Base-by-base conservation (phyloP, 768 basidiomycete genomes). In the Omphalotus guepiniiformis region DNA sequence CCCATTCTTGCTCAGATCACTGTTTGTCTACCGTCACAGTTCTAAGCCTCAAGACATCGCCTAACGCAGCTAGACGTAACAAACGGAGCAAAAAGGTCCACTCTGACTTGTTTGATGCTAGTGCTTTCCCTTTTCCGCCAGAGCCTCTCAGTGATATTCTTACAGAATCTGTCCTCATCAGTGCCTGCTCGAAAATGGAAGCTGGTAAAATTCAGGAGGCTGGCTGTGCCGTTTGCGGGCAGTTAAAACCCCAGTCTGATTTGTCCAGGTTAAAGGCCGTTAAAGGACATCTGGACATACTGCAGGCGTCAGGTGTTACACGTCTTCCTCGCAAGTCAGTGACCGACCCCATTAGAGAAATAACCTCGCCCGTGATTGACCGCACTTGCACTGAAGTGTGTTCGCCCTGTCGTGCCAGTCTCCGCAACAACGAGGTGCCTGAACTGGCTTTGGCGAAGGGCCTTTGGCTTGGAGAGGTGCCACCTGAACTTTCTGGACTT, bases 161-260 rank as follows among this genome's bases (percentile, higher is more conserved):
- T n/a, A n/a, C n/a, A n/a, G n/a, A n/a, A n/a, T n/a, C n/a, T n/a
- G n/a, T n/a, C n/a, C n/a, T n/a, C n/a, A n/a, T n/a, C n/a, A n/a
- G n/a, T n/a, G n/a, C n/a, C n/a, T n/a, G n/a, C n/a, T n/a, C n/a
- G n/a, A n/a, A n/a, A n/a, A n/a, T n/a, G n/a, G n/a, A n/a, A n/a
- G n/a, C 47, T 18, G 12, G 21, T 6, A 42, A 34, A 8, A 27
- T 64, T 40, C 46, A 56, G 29, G 65, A 67, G 49, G 40, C 47
- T 21, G 63, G 64, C 9, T 67, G 65, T 55, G 56, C 60, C 1
- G 63, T 67, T 6, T 67, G 64, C 53, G 65, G 60, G 2, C 28
- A 55, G 29, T 47, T 64, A 15, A 50, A 23, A 3, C 45, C 42
- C 7, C 3, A 39, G 5, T 15, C 34, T 1, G 21, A 41, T 7